phyloP scores from a whole-genome alignment of 495 filamentous ascomycete species.

The Darksidea phi region DNA sequence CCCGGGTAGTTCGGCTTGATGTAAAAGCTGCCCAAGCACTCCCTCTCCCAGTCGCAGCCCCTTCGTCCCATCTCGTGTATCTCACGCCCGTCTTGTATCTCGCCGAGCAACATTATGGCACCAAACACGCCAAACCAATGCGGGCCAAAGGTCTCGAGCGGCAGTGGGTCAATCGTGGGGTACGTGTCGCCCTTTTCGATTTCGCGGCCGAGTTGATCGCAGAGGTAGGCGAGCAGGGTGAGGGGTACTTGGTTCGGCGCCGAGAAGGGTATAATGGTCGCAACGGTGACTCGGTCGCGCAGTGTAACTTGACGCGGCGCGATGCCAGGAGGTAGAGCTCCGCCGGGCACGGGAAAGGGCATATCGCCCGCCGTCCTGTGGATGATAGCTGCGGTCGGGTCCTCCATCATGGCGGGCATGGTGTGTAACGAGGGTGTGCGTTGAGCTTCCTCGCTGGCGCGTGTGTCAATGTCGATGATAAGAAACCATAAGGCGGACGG shows the following conservation, averaged over 20 bases:
- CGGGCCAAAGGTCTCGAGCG: slow-evolving; percentile 69
- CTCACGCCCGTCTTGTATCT: slow-evolving; percentile 66
- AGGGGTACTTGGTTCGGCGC: slow-evolving; percentile 70
- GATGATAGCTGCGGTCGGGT: slow-evolving; percentile 63
- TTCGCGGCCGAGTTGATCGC: slow-evolving; percentile 85
- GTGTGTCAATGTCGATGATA: too few species aligned
- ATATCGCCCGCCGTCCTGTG: slow-evolving; percentile 60
- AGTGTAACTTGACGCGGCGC: slow-evolving; percentile 81
- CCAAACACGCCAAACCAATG: slow-evolving; percentile 98
- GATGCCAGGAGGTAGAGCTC: slow-evolving; percentile 67
- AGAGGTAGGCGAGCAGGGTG: slow-evolving; percentile 75
- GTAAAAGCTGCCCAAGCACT: slow-evolving; percentile 92
- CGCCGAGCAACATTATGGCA: slow-evolving; percentile 88
- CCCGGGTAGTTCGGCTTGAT: slow-evolving; percentile 98
- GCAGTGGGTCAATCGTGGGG: slow-evolving; percentile 81
- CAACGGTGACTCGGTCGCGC: slow-evolving; percentile 83
- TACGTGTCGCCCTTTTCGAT: slow-evolving; percentile 97
- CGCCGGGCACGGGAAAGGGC: slow-evolving; percentile 63
- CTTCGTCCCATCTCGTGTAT: slow-evolving; percentile 53
- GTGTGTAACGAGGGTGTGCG: slow-evolving; percentile 6
- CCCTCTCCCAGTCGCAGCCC: slow-evolving; percentile 74
- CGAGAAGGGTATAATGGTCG: slow-evolving; percentile 85
- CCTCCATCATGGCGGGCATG: slow-evolving; percentile 89
- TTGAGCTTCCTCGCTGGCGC: too few species aligned
- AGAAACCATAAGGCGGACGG: too few species aligned